Conservation (phyloP, 768 basidiomycete species). For the Lactifluus subvellereus region DNA sequence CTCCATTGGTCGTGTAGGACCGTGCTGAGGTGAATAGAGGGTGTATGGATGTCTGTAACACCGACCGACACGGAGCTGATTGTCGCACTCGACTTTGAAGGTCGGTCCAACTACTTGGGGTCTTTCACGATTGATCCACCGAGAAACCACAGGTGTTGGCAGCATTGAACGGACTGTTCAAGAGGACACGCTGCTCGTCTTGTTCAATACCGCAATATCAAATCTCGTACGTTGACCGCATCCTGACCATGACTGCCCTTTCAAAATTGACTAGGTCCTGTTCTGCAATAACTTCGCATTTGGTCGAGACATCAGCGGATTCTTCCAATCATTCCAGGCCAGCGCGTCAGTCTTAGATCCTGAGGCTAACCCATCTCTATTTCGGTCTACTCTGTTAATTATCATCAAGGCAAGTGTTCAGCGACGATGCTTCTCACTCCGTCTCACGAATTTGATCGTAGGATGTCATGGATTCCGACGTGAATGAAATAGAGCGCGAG, state of each 20-base stretch:
- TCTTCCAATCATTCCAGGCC: constrained; percentile 58
- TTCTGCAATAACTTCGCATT: constrained; percentile 64
- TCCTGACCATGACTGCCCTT: not conserved
- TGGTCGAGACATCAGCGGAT: constrained; percentile 51
- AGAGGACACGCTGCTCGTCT: constrained; percentile 56
- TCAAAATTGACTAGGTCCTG: constrained; percentile 45
- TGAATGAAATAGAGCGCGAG: constrained; percentile 53
- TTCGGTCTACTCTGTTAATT: constrained; percentile 53
- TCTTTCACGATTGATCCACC: not conserved
- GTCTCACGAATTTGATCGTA: constrained; percentile 26
- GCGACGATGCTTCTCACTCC: not conserved
- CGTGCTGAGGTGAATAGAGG: constrained; percentile 17
- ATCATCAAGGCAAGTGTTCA: constrained; percentile 48
- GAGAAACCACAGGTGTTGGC: constrained; percentile 42
- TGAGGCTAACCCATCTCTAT: constrained; percentile 49
- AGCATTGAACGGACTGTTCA: constrained; percentile 59
- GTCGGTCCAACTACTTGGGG: constrained; percentile 27
- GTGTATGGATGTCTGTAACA: too few relatives aligned
- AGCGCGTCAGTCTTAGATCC: constrained; percentile 52
- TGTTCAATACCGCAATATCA: constrained; percentile 62
- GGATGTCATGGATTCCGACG: constrained; percentile 63
- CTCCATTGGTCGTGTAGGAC: not conserved
- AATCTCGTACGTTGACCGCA: constrained; percentile 43
- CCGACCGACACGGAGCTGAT: too few relatives aligned
- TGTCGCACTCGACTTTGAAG: too few relatives aligned